Evolutionary conservation across 495 filamentous ascomycete genomes (phyloP), one percentile per base, ranked within the genome.

Genomic region (Zalerion maritima): DNA sequence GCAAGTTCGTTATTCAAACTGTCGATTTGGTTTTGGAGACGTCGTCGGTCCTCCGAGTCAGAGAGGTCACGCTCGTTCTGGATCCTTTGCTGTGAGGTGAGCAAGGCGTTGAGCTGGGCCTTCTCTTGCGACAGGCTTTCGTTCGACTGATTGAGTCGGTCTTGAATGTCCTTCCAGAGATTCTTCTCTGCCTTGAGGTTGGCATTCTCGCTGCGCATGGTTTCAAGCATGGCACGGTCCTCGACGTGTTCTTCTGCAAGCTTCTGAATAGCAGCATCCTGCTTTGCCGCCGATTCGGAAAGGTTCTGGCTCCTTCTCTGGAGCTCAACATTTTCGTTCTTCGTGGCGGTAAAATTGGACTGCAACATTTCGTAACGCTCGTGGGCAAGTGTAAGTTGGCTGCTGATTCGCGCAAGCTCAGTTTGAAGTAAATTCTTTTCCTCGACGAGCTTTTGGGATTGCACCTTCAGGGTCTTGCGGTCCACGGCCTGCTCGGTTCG

Each of bases 111-210:
- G 2, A 96, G 72, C 14, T 83, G 69, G 21, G 66, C 61, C 23
- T 78, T 75, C 46, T 97, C 91, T 35, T 91, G 78, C 19, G 78
- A 60, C n/a, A 94, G 60, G 8, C 57, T 69, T 37, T 85, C 79
- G 30, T 83, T 91, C 37, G 96, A 91, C 26, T 85, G 79, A 36
- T 62, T 75, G 12, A 94, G 62, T 21, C 91, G 70, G 37, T 79
- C 75, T 46, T 96, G 83, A 34, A 94, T 87, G 26, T 69, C 80
- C 55, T 87, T 92, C 79, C 76, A 87, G 14, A 96, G 61, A 3
- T 75, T 74, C 49, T 87, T 91, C 45, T 94, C 87, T 0, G 86
- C 86, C 49, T 87, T 91, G 7, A 93, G 71, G 49, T 93, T 94
- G 12, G 84, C 79, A 35, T 70, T 87, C 40, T 96, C 89, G 25